Evolutionary conservation across 2,329 filamentous ascomycete genomes (phyloP).

Genomic region (Huntiella savannae): DNA sequence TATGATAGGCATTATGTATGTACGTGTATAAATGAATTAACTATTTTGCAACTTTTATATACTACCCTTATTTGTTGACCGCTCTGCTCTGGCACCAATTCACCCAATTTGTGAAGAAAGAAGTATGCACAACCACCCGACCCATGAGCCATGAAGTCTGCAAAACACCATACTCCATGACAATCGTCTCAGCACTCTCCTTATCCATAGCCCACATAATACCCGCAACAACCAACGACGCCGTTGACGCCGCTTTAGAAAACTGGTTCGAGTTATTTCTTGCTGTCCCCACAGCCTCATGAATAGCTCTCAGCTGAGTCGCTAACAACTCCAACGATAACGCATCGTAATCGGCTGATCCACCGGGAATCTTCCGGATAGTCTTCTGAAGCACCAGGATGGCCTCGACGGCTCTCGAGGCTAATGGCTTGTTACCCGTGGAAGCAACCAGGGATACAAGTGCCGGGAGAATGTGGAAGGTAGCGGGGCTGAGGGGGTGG

Average conservation of each 20-base stretch:
- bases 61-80: constrained; percentile 5
- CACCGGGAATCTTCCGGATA: constrained; percentile 32
- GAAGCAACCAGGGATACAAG: constrained; percentile 57
- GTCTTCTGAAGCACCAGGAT: constrained; percentile 54
- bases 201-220: constrained; percentile 37
- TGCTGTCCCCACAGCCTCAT: constrained; percentile 42
- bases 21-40: too few relatives aligned
- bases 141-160: constrained; percentile 38
- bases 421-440: constrained; percentile 58
- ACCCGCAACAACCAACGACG: constrained; percentile 47
- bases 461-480: constrained; percentile 53
- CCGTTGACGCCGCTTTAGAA: constrained; percentile 53
- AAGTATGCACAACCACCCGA: constrained; percentile 39
- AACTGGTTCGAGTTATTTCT: constrained; percentile 50
- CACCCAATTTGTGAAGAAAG: constrained; percentile 53
- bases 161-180: constrained; percentile 44
- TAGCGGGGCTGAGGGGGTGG: constrained; percentile 47
- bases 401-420: constrained; percentile 52
- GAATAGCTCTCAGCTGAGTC: constrained; percentile 41
- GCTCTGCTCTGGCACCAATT: constrained; percentile 47
- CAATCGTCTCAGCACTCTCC: constrained; percentile 32
- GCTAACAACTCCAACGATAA: constrained; percentile 3
- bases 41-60: too few relatives aligned
- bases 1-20: too few relatives aligned
- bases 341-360: constrained; percentile 23